Conservation (phyloP, 164 flowering plant species). For the Buxus sempervirens region DNA sequence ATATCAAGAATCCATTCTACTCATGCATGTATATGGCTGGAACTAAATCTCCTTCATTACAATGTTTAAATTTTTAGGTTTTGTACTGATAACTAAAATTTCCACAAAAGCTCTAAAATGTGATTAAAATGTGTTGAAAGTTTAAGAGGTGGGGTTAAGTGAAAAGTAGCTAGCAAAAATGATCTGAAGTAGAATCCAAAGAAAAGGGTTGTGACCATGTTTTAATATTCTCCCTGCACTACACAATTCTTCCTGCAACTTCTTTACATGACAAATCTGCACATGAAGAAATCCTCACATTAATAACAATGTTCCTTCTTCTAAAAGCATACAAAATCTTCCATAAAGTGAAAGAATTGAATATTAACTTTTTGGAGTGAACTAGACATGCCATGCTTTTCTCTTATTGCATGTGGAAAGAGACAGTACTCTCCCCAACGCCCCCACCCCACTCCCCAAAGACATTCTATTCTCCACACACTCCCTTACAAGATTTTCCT, state of each 20-base stretch:
- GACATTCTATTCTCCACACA: no score
- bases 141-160: neutral
- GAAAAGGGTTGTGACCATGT: conserved; percentile 43
- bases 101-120: neutral
- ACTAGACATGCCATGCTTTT: conserved; percentile 35
- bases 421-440: conserved; percentile 13
- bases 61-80: no score
- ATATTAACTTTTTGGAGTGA: conserved; percentile 64
- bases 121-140: no score
- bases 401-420: conserved; percentile 46
- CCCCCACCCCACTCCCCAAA: conserved; percentile 8
- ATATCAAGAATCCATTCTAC: no score
- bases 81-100: no score
- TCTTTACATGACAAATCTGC: conserved; percentile 66
- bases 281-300: conserved; percentile 19
- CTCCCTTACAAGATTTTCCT: neutral
- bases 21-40: no score
- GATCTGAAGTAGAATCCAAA: conserved; percentile 35
- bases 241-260: conserved; percentile 57
- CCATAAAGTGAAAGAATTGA: conserved; percentile 51
- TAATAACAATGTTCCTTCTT: conserved; percentile 9
- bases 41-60: no score
- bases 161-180: conserved; percentile 3
- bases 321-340: conserved; percentile 49
- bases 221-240: conserved; percentile 60